Evolutionary conservation across 192 early-diverging fungal species (phyloP).

Genomic region (Bifiguratus adelaidae): DNA sequence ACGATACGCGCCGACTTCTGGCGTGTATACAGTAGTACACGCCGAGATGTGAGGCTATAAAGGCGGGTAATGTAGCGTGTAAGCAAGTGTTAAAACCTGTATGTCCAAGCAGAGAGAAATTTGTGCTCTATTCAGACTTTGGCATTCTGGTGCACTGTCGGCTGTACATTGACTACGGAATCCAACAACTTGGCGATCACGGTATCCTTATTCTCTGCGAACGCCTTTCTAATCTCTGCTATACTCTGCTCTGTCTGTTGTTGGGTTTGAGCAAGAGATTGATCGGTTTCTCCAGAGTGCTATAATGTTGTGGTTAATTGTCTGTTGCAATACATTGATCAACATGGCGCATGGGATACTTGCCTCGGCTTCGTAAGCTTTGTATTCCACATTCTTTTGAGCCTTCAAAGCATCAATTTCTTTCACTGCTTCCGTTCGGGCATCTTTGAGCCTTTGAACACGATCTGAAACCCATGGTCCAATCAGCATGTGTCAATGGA

Average conservation of each 20-base stretch:
- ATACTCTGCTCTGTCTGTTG: slow-evolving; percentile 63
- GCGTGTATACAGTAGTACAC: too few species aligned
- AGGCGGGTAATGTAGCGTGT: too few species aligned
- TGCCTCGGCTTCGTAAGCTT: slow-evolving; percentile 61
- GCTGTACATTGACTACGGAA: slow-evolving; percentile 52
- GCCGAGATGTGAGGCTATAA: too few species aligned
- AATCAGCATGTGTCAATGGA: background rate
- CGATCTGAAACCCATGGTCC: slow-evolving; percentile 47
- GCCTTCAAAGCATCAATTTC: slow-evolving; percentile 83
- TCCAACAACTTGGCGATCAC: slow-evolving; percentile 62
- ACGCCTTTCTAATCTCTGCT: slow-evolving; percentile 44
- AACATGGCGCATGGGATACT: background rate
- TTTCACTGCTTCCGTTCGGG: slow-evolving; percentile 86
- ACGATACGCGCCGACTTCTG: too few species aligned
- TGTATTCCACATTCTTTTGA: slow-evolving; percentile 75
- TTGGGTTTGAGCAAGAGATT: slow-evolving; percentile 45
- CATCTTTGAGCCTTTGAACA: slow-evolving; percentile 86
- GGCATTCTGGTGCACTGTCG: slow-evolving; percentile 47
- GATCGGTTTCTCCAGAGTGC: slow-evolving; percentile 62
- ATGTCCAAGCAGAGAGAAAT: too few species aligned
- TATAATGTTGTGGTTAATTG: slow-evolving; percentile 14
- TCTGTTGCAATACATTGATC: background rate
- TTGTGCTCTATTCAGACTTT: too few species aligned
- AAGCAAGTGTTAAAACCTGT: too few species aligned
- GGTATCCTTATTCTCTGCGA: slow-evolving; percentile 45